Evolutionary conservation across 1,284 basidiomycete genomes (phyloP), one percentile per base, ranked within the genome.

Genomic region (Boletus semigastroideus): DNA sequence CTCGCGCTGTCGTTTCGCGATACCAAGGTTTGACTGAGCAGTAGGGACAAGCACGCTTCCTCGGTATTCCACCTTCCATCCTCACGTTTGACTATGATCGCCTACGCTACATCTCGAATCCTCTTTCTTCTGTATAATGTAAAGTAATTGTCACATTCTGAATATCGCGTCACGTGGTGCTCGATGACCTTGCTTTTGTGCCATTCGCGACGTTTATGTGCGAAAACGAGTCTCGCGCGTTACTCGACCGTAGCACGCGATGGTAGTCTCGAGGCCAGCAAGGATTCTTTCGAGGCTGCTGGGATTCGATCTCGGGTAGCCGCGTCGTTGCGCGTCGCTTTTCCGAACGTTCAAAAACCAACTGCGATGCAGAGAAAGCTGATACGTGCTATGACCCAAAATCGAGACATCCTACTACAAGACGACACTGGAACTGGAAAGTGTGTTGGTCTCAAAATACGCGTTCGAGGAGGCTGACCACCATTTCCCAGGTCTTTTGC

Each of bases 401-500:
- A 77, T 10, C 77, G 79, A 59, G 80, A 90, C 67, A 73, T 90
- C 20, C 64, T 90, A 13, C 58, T 90, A 40, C 82, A 81, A 59
- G 87, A 88, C 58, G 73, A 73, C 34, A 87, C 89, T 14, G 89
- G 88, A 6, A 81, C 83, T 42, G 89, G 88, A 72, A 91, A 91
- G 88, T 90, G 61, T 38, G 82, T 74, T n/a, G 13, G 44, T 38
- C 47, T 7, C 16, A 40, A n/a, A 22, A 13, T 40, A 40, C 13
- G 20, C 48, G 17, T 51, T 48, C 31, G 37, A 36, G 25, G 20
- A 51, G 38, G 34, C 27, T 50, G 8, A 55, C 17, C 10, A 31
- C 40, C 30, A 25, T n/a, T 45, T n/a, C 41, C 19, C 52, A 90
- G 88, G 68, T 87, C 88, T 3, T 87, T 91, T 61, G 87, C 84